These are phyloP conservation scores for Pyrus hybrid DNA, from an alignment of 331 rosid species.

Conservation along the genomic window DNA sequence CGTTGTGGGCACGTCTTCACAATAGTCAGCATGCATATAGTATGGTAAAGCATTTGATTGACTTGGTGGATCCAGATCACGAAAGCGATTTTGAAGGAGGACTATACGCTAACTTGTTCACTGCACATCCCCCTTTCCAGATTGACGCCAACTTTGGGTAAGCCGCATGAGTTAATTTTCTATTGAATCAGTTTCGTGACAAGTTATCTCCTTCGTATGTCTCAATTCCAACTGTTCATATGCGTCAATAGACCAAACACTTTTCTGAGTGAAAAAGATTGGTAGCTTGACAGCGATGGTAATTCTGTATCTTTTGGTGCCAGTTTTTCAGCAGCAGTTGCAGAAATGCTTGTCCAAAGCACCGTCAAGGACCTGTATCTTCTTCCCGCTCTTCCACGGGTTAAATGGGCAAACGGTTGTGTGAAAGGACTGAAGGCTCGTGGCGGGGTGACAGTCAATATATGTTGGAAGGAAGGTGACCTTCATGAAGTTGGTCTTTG, in stretches of 20 bases:
- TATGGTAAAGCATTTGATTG: constrained; percentile 82
- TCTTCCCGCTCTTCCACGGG: constrained; percentile 77
- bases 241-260: neutral
- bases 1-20: constrained; percentile 60
- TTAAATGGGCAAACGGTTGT: constrained; percentile 71
- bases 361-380: constrained; percentile 57
- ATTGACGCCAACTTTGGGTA: constrained; percentile 33
- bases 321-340: constrained; percentile 64
- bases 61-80: constrained; percentile 76
- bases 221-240: too few relatives aligned
- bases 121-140: neutral
- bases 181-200: too few relatives aligned
- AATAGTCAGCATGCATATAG: constrained; percentile 77
- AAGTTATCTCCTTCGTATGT: too few relatives aligned
- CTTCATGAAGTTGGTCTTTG: constrained; percentile 66
- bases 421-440: constrained; percentile 81
- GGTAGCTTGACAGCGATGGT: neutral
- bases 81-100: constrained; percentile 80
- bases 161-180: neutral
- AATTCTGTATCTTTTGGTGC: neutral
- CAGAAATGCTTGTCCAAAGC: constrained; percentile 85
- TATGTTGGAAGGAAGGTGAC: constrained; percentile 75
- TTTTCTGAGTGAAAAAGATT: neutral
- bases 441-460: constrained; percentile 59
- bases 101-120: constrained; percentile 75